A percentile compares a stretch with the other conserved stretches of the same genome.
Conservation (phyloP, 2,329 filamentous ascomycete species). For the Dothistroma septosporum region DNA sequence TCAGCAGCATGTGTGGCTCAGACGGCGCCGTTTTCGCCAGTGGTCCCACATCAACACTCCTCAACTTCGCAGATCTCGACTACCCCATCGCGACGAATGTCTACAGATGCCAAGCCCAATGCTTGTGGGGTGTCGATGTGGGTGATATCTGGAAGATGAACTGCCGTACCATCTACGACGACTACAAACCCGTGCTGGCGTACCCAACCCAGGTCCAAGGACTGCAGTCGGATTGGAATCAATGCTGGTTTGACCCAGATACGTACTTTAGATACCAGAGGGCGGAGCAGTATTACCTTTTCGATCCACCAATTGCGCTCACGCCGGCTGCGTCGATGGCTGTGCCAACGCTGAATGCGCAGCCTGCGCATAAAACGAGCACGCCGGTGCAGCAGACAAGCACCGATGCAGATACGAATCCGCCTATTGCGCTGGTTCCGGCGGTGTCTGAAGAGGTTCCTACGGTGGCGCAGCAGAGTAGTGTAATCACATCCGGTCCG, state of each 20-base stretch:
- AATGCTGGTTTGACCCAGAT: slow-evolving; percentile 5
- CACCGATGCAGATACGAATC: no score
- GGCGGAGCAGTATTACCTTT: slow-evolving; percentile 3
- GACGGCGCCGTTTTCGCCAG: neutral
- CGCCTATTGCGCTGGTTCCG: no score
- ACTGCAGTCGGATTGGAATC: slow-evolving; percentile 9
- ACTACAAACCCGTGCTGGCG: slow-evolving; percentile 7
- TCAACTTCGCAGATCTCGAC: slow-evolving; percentile 9
- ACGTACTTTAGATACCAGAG: neutral
- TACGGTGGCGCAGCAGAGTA: neutral
- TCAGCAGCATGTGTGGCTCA: slow-evolving; percentile 7
- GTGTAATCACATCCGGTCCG: neutral
- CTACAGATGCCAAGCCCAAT: slow-evolving; percentile 7
- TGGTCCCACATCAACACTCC: neutral
- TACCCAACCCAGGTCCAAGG: slow-evolving; percentile 1
- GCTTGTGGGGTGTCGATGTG: neutral
- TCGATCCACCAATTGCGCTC: slow-evolving; percentile 9
- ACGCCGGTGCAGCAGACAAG: neutral
- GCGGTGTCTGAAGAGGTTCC: no score
- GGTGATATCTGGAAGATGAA: neutral
- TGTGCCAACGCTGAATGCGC: neutral
- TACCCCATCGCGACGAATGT: slow-evolving; percentile 5
- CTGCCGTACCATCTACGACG: slow-evolving; percentile 9
- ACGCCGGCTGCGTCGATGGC: neutral
- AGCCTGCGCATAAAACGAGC: neutral